Evolutionary conservation across 805 yeast species (phyloP), one percentile per base, ranked within the genome.

Genomic region (Candida orba): DNA sequence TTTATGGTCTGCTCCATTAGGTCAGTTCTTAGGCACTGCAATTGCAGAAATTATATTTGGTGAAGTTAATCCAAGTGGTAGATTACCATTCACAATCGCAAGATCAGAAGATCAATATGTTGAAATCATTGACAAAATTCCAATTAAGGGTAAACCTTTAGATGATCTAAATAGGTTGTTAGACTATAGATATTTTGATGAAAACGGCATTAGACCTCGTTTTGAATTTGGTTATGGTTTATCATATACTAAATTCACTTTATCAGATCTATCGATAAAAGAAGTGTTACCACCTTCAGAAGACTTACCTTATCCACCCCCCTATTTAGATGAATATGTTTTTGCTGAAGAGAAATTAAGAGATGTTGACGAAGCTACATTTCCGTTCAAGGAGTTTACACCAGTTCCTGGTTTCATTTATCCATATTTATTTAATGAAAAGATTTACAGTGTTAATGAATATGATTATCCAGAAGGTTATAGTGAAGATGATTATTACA

Each of bases 71-170:
- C 84, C 85, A 8, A 75, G 81, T 32, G 86, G 85, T 6, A 69
- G 73, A 47, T 64, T 80, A 31, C 84, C 86, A 1, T 78, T 79
- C 53, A 77, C 85, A 4, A 69, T 79, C 49, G 82, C 85, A 12
- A 72, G 69, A 52, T 71, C 73, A 47, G 63, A 62, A 40, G 60
- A 54, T 41, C 80, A 58, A 50, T 71, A 78, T 49, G 74, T 72
- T 23, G 72, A 74, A 20, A 62, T 75, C 10, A 51, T 73, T 42
- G 71, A 67, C 39, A 65, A 60, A 31, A 58, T 65, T 13, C 60
- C 62, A 4, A 50, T 55, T 22, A 53, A 65, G 39, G 70, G 70
- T 1, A 47, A 50, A 29, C 70, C 72, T 12, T 63, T 59, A 36
- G 66, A 62, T 49, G 65, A 60, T 42, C 44, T 54, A 25, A 59